These are phyloP conservation scores for Ceratocystis diversiconidia DNA, from an alignment of 2,329 filamentous ascomycete species.

Conservation along the genomic window DNA sequence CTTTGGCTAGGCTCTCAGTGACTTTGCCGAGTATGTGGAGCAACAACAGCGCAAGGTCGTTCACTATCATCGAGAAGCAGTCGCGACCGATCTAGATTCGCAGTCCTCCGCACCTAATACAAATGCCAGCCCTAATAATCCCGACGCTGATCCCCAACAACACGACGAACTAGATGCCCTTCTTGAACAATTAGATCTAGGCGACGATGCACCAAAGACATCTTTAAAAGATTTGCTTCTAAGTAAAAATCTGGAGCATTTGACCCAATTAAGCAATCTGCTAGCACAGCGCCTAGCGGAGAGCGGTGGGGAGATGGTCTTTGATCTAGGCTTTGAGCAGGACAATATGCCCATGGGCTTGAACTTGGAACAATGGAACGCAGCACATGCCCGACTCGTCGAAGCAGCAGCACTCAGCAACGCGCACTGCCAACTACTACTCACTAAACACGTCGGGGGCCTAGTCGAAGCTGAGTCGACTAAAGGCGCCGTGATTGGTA, in stretches of 20 bases:
- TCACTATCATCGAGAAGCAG: not conserved
- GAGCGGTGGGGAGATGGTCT: conserved; percentile 76
- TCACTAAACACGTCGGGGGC: conserved; percentile 84
- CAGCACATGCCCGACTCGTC: conserved; percentile 51
- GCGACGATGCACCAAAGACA: conserved; percentile 52
- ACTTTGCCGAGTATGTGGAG: conserved; percentile 96
- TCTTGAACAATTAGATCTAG: conserved; percentile 63
- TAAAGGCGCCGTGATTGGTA: conserved; percentile 39
- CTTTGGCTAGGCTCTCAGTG: conserved; percentile 54
- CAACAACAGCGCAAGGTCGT: conserved; percentile 55
- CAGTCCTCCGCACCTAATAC: conserved; percentile 38
- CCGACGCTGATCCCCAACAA: conserved; percentile 34
- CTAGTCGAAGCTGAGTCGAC: conserved; percentile 53
- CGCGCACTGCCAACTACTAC: conserved; percentile 65
- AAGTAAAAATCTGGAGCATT: conserved; percentile 29
- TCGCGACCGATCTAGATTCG: not conserved
- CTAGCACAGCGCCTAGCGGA: conserved; percentile 60
- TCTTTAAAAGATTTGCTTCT: conserved; percentile 66
- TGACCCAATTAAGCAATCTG: conserved; percentile 49
- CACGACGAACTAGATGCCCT: conserved; percentile 84
- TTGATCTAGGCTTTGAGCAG: conserved; percentile 85
- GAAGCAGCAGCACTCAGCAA: conserved; percentile 48
- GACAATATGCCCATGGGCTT: conserved; percentile 75
- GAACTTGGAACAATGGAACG: conserved; percentile 58
- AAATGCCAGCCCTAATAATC: not conserved